Conservation (phyloP, 768 basidiomycete species). For the Amanita pseudoporphyria region DNA sequence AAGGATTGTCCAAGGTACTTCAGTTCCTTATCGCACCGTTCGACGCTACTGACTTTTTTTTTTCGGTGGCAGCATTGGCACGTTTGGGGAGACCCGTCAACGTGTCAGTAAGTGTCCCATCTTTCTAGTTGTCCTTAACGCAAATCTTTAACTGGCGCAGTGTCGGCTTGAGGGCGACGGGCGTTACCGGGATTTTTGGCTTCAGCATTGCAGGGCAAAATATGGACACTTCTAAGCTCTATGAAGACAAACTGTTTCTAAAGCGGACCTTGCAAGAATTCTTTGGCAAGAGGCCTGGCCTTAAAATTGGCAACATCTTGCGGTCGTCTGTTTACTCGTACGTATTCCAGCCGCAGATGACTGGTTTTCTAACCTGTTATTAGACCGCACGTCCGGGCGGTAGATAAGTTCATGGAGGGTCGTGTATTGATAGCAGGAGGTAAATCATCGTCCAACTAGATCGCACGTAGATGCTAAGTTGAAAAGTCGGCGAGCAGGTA, state of each 20-base stretch:
- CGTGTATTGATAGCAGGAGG: conserved; percentile 43
- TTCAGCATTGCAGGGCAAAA: neutral
- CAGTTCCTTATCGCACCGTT: neutral
- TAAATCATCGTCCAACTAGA: conserved; percentile 8
- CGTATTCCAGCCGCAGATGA: neutral
- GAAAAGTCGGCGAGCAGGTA: neutral
- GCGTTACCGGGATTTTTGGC: neutral
- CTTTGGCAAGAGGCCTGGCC: conserved; percentile 15
- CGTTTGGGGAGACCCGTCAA: conserved; percentile 12
- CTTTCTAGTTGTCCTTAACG: neutral
- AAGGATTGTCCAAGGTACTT: conserved; percentile 16
- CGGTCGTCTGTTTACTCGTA: conserved; percentile 15
- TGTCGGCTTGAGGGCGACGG: neutral
- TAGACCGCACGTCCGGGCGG: conserved; percentile 41
- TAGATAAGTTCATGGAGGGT: conserved; percentile 28
- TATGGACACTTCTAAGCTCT: neutral
- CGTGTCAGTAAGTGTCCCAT: conserved; percentile 9
- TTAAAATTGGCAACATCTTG: conserved; percentile 21
- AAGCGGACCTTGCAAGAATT: neutral
- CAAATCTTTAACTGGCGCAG: neutral
- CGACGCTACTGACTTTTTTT: neutral
- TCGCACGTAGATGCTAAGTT: neutral
- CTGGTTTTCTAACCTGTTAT: neutral
- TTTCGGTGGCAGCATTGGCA: conserved; percentile 20
- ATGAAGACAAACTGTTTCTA: neutral